Evolutionary conservation across 1,284 basidiomycete species (phyloP), one percentile per base, ranked within the genome.

Genomic region (Malassezia psittaci): DNA sequence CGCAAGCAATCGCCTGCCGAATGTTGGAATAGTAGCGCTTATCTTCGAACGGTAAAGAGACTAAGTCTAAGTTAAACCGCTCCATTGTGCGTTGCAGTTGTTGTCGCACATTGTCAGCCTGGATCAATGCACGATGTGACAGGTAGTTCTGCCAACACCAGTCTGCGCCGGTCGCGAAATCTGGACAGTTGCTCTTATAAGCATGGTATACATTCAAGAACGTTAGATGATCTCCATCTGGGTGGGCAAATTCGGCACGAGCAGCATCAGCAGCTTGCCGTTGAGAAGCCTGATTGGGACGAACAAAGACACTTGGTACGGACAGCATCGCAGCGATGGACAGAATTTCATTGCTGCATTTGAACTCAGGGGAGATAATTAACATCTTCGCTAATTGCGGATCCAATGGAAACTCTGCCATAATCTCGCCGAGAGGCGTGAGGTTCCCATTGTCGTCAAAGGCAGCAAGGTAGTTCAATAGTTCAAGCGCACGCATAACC

Each of bases 351-450:
- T 96, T 91, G 62, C 87, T 90, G 77, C 93, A 98, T 56, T 84
- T 84, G 79, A 96, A 96, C 74, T 96, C 89, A 12, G 90, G 87
- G 69, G 88, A 91, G 61, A 85, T 83, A 60, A 96, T 90, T 54
- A 98, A 82, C 83, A 94, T 87, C 77, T 96, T 73, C 42, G 93
- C 84, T 63, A 96, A 81, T 53, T 96, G 93, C 33, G 94, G 93
- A 74, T 98, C 94, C 29, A 99, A 81, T 13, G 93, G 93, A 78
- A 98, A 96, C 64, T 96, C 91, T 11, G 93, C 93, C 93, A 98
- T 96, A 59, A 91, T 87, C 44, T 78, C 79, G 12, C 94, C 93
- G 2, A 96, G 78, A 0, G 85, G 77, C 0, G 93, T 98, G 52
- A 99, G 76, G 60, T 89, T 84, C 15, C 94, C 93, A 5, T 96